Evolutionary conservation across 1,284 basidiomycete species (phyloP), one percentile per base, ranked within the genome.

Genomic region (Cystobasidiaceae sp.): DNA sequence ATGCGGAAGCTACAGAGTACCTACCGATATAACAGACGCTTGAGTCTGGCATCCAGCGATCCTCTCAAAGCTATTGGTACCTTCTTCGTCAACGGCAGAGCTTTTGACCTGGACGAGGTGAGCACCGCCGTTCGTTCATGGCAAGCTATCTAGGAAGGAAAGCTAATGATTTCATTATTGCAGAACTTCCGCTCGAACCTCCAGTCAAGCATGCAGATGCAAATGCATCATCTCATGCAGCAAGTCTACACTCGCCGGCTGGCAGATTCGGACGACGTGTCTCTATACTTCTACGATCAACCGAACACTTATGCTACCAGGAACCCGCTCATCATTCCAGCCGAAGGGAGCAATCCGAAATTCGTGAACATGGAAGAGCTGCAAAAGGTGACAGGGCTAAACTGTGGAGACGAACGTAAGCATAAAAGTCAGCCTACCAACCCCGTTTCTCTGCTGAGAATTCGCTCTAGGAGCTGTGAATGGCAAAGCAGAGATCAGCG

Each of bases 201-300:
- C 68, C 88, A 91, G 75, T 76, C 73, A 4, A 87, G 88, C 70
- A 74, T 86, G 32, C 77, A 74, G 0, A 74, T 78, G 13, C 88
- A 90, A 70, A 75, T 89, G 60, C 82, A 82, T 63, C 84, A 85
- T 72, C 74, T 92, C 5, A 87, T 89, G 75, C 85, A 88, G 74
- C 80, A 85, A 80, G 88, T 86, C 15, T 88, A 89, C 74, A 76
- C 78, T 48, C 84, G 85, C 2, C 76, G 80, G 33, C 74, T 93
- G 17, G 81, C 80, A 2, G 86, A 90, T 46, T 80, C 80, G 1
- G 65, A 61, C 8, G 80, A 83, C 59, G 81, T 92, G 51, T 78
- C 84, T 11, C 87, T 82, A 4, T 90, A 87, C 77, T 97, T 97
- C 79, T 97, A 96, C 75, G 90, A 96, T 73, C 82, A 92, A 2